Conservation (phyloP, 192 early-diverging fungal species). For the Coemansia sp. region DNA sequence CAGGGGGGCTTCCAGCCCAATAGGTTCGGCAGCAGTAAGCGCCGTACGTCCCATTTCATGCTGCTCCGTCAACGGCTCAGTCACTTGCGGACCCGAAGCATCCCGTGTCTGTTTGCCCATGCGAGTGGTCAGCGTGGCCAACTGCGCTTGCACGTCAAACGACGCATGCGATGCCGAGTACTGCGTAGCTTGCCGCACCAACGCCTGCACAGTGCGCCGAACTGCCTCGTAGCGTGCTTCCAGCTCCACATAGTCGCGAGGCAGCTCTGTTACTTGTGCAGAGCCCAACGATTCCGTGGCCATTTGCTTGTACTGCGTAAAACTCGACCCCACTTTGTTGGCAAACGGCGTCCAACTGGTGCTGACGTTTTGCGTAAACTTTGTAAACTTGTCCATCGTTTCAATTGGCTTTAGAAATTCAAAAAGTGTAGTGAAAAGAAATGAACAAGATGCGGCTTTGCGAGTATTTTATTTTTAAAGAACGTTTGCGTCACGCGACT, state of each 20-base stretch:
- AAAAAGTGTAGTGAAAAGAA: neutral
- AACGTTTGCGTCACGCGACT: neutral
- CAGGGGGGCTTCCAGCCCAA: constrained; percentile 82
- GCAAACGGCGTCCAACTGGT: constrained; percentile 52
- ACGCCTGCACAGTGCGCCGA: constrained; percentile 39
- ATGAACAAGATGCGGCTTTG: neutral
- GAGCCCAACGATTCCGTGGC: constrained; percentile 85
- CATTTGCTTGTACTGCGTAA: constrained; percentile 63
- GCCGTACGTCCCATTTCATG: constrained; percentile 78
- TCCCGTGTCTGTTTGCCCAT: constrained; percentile 52
- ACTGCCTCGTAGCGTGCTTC: constrained; percentile 62
- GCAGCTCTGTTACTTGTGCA: constrained; percentile 80
- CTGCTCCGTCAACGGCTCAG: constrained; percentile 59
- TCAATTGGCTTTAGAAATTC: neutral
- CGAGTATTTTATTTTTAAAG: neutral
- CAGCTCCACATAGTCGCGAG: constrained; percentile 88
- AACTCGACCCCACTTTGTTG: constrained; percentile 46
- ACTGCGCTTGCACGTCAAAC: constrained; percentile 65
- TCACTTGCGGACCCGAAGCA: constrained; percentile 46
- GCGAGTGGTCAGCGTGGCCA: constrained; percentile 58
- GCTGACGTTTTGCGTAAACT: constrained; percentile 53
- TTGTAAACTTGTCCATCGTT: constrained; percentile 54
- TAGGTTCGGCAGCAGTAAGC: constrained; percentile 61
- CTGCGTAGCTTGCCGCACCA: constrained; percentile 74
- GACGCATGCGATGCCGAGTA: constrained; percentile 70